Evolutionary conservation across 2,329 filamentous ascomycete genomes (phyloP), one percentile per base, ranked within the genome.

Genomic region (Neoscytalidium dimidiatum): DNA sequence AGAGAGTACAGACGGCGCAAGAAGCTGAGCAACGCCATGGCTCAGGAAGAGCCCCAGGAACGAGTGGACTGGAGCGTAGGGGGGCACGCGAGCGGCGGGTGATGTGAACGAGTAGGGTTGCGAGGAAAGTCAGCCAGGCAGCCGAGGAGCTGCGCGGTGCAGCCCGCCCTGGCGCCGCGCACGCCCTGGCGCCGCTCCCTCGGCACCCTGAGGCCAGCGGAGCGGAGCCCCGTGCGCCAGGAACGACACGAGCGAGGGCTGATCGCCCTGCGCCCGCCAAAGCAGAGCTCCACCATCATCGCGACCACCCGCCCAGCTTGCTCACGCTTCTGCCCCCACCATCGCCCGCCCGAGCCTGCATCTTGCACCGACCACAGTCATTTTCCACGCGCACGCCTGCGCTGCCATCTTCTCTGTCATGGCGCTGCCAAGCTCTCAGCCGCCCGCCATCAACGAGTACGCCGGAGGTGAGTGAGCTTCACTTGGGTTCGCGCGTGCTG

Each of bases 1-100:
- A 89, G 82, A 64, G 86, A 86, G 76, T 88, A 90, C 21, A 89
- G 77, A 68, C 81, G 81, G 71, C 81, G 80, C 64, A 86, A 69
- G 73, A 80, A 83, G 66, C 77, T 73, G 62, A 85, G 72, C 64
- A 78, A 72, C 72, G 79, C 80, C 80, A 82, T 82, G 66, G 62
- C 66, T 58, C 61, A 31, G 13, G 11, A 26, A 23, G 52, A n/a
- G 56, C 56, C 46, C 41, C 38, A 46, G 44, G 14, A 51, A 43
- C 7, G 44, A 51, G 48, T 23, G 48, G 17, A 29, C 62, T 21
- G 31, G 31, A 19, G 44, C 3, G 31, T 26, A 26, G 9, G 26
- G 23, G 17, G 11, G 11, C 3, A 14, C n/a, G 9, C n/a, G 11
- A 21, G 60, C 49, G 21, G 14, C 4, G 23, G 17, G 38, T 19